A percentile compares a stretch with the other conserved stretches of the same genome.
Conservation (phyloP, 148 eudicot genomes). For the Vaccinium macrocarpon region DNA sequence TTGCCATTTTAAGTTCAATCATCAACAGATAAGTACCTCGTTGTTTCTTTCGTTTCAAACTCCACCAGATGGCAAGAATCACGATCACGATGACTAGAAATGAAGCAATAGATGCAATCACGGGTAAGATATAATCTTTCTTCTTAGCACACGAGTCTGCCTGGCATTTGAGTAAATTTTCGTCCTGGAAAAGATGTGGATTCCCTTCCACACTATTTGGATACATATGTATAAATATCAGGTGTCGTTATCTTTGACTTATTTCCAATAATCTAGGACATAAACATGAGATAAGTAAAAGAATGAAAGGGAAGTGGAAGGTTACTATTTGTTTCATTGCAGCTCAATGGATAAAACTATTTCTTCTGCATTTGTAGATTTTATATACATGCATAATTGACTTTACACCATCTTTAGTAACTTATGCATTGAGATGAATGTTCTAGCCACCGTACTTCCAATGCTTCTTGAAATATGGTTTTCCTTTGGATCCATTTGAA, state of each 20-base stretch:
- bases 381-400: background rate
- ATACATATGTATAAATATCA: background rate
- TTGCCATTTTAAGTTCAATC: background rate
- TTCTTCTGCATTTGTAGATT: background rate
- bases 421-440: background rate
- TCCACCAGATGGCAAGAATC: background rate
- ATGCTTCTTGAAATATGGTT: background rate
- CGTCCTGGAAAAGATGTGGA: background rate
- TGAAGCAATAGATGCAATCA: background rate
- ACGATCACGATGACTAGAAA: too few relatives aligned
- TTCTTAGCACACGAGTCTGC: background rate
- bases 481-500: background rate
- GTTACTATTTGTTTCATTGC: background rate
- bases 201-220: background rate
- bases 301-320: background rate
- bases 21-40: constrained; percentile 1
- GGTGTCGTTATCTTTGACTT: background rate
- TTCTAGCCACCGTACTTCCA: background rate
- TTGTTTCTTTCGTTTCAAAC: background rate
- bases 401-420: background rate
- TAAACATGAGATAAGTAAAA: too few relatives aligned
- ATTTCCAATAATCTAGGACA: too few relatives aligned
- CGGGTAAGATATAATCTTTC: background rate
- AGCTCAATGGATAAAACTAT: too few relatives aligned
- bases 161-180: background rate